Evolutionary conservation across 1,284 basidiomycete genomes (phyloP), one percentile per base, ranked within the genome.

Genomic region (Leccinum griseonigrum): DNA sequence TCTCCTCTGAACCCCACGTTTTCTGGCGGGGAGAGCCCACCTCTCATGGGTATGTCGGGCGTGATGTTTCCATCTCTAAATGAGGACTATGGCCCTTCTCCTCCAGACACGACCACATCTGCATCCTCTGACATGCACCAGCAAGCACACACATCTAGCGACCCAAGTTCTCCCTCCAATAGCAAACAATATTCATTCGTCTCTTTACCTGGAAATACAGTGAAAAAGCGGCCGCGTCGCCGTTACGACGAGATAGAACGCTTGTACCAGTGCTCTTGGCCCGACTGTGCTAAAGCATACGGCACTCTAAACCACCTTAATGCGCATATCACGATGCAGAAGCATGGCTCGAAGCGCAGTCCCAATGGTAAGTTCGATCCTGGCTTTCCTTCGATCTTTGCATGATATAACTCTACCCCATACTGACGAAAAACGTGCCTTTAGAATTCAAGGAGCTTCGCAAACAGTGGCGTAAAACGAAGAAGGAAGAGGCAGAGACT

Each of bases 401-500:
- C 9, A 29, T 2, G 48, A 3, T 14, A 14, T 9, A 4, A 29
- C 3, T 43, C 53, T 57, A n/a, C 34, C 11, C 18, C 56, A 32
- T 61, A n/a, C 63, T 67, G 56, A 69, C 56, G 34, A 63, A 63
- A 56, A 56, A 60, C 31, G 36, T 57, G 0, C 63, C 58, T 68
- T 18, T 74, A 97, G 96, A 98, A 80, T 98, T 98, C 82, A 98
- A 97, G 75, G 97, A 98, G 71, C 88, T 97, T 73, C 87, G 96
- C 65, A 97, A 96, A 75, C 91, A 92, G 68, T 97, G 95, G 95
- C 87, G 95, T 59, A 94, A 93, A 78, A 86, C 88, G 69, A 98
- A 96, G 81, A 94, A 95, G 76, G 91, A 93, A 67, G 81, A 74
- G 50, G 74, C 78, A 16, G 82, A 82, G 53, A 55, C 65, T 10